Evolutionary conservation across 352 stramenopile genomes (phyloP), one percentile per base, ranked within the genome.

Genomic region (Nothophytophthora sp.): DNA sequence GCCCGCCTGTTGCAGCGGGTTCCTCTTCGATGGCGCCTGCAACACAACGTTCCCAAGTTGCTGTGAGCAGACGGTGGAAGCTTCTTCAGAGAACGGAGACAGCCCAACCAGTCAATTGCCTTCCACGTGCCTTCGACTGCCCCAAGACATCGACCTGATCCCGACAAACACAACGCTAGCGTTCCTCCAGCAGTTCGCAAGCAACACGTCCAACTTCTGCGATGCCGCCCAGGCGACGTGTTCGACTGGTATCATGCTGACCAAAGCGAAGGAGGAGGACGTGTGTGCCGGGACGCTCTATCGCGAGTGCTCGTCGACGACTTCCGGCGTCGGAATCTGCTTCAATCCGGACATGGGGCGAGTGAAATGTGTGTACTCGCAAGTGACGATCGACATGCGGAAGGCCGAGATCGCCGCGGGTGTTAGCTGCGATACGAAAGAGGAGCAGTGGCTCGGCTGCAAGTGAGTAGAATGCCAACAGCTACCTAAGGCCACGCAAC

Each of bases 41-140:
- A 65, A 72, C 24, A 72, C 57, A 18, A 65, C 16, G 2, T 68
- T 68, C 18, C 57, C 34, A 20, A 72, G n/a, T 42, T 72, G 63
- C 19, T 68, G 63, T 18, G 28, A 32, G 22, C n/a, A 16, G 11
- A 32, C 22, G 28, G 50, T n/a, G 22, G 9, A 16, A 54, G 23
- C 23, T n/a, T n/a, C n/a, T 3, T 7, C 34, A 40, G 5, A 12
- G 8, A 41, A 18, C 3, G 29, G 19, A 11, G 33, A 34, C 5
- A 48, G 45, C 8, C 25, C 43, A 13, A 28, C 29, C n/a, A 13
- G 50, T 16, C 13, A 7, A 0, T 50, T 55, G 18, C 46, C 59
- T 11, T 12, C 28, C n/a, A 60, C 46, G 0, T 68, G 59, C 10
- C 53, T 68, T 15, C 15, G 2, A 7, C 35, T 56, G 12, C 47